phyloP scores from a whole-genome alignment of 1,284 basidiomycete genomes.

The Ceratobasidium theobromae region DNA sequence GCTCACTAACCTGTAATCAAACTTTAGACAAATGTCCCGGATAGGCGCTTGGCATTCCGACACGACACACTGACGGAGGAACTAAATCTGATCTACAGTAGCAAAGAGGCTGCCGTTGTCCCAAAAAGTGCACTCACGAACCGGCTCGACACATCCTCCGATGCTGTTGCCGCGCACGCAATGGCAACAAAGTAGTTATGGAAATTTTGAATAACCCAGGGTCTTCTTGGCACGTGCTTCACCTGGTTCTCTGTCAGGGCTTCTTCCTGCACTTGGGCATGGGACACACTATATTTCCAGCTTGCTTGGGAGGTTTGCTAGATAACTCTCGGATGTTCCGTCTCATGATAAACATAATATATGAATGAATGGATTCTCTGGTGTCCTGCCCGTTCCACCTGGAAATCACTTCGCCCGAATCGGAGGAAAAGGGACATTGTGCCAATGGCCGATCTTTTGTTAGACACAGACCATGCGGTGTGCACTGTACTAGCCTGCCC shows the following conservation, averaged over 20 bases:
- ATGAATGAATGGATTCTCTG: neutral
- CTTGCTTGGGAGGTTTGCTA: neutral
- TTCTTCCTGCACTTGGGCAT: neutral
- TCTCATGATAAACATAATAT: neutral
- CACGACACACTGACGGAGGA: slow-evolving; percentile 88
- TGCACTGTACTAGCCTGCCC: neutral
- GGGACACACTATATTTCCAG: neutral
- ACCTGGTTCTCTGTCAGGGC: neutral
- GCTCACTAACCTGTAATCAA: slow-evolving; percentile 31
- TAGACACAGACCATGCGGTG: neutral
- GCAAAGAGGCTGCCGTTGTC: slow-evolving; percentile 8
- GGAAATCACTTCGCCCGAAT: no score
- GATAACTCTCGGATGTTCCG: neutral
- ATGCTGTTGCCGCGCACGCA: slow-evolving; percentile 26
- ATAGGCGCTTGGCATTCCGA: slow-evolving; percentile 85
- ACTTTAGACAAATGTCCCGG: slow-evolving; percentile 98
- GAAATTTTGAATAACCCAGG: neutral
- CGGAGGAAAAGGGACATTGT: no score
- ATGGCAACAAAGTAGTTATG: slow-evolving; percentile 25
- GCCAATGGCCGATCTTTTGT: no score
- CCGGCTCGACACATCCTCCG: slow-evolving; percentile 20
- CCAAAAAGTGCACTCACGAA: slow-evolving; percentile 2
- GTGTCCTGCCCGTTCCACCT: no score
- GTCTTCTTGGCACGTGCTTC: slow-evolving; percentile 22
- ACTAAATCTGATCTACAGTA: slow-evolving; percentile 60